Evolutionary conservation across 148 eudicot genomes (phyloP), one percentile per base, ranked within the genome.

Genomic region (Chenopodium album): DNA sequence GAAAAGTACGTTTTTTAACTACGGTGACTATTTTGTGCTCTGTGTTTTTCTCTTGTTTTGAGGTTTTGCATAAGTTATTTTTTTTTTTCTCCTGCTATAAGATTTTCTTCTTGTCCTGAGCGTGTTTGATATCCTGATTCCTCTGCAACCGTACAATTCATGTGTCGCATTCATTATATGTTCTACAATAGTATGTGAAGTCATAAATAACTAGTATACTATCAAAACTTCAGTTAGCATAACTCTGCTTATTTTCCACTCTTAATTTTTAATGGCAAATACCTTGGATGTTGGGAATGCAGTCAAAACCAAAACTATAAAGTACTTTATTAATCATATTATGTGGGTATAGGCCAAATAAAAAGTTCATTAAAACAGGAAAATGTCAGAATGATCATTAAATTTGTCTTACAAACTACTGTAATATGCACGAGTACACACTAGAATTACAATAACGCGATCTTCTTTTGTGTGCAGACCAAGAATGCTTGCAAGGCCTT

Each of bases 1-100:
- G 86, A 86, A 46, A 91, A 84, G 98, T 94, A 87, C 79, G 89
- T 86, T 22, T 31, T 82, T 75, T 73, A 41, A 41, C 71, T 72
- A 63, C 46, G 13, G 29, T 26, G 20, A 20, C 50, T 34, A 7
- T 62, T 17, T 31, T 32, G 12, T 29, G 48, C 17, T 50, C 4
- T 56, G 62, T 56, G 62, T 14, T 56, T 54, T 14, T 56, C 17
- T 17, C 17, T 56, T 17, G 17, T 54, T 54, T 56, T 17, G 62
- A 56, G 62, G 62, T 56, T 14, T 17, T 56, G 22, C 62, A 56
- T 4, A 56, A 56, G 62, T 56, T 28, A 28, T 28, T 28, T 31
- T 31, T 4, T 16, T 1, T 56, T 56, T 56, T 56, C 22, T 17
- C 62, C 6, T 14, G 17, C 62, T 56, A 3, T 56, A 56, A 56